phyloP scores from a whole-genome alignment of 805 yeast species.

The Pichia phayaonensis region DNA sequence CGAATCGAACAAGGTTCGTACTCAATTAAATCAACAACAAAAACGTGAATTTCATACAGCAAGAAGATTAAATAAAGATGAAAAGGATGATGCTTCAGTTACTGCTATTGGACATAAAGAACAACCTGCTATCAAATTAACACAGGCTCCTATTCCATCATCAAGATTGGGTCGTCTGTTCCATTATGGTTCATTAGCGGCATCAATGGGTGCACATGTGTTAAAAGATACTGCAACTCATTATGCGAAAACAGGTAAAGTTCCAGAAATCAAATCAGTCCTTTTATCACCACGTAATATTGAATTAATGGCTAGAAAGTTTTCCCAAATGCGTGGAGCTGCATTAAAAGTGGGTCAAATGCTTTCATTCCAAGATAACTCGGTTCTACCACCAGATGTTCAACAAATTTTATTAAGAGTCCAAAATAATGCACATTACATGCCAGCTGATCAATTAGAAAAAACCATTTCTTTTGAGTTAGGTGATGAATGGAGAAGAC shows the following conservation, averaged over 20 bases:
- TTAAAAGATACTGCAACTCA: slow-evolving; percentile 71
- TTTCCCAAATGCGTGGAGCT: slow-evolving; percentile 97
- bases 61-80: not conserved
- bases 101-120: slow-evolving; percentile 26
- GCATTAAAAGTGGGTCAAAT: slow-evolving; percentile 96
- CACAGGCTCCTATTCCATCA: slow-evolving; percentile 73
- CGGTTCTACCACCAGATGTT: slow-evolving; percentile 76
- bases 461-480: slow-evolving; percentile 63
- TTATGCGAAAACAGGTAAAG: slow-evolving; percentile 40
- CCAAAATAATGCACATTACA: slow-evolving; percentile 91
- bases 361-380: slow-evolving; percentile 88
- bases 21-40: slow-evolving; percentile 1
- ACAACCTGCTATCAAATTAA: slow-evolving; percentile 38
- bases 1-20: slow-evolving; percentile 16
- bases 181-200: slow-evolving; percentile 90
- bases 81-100: slow-evolving; percentile 1
- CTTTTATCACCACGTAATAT: slow-evolving; percentile 76
- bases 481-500: slow-evolving; percentile 70
- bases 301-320: slow-evolving; percentile 79
- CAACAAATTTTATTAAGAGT: slow-evolving; percentile 75
- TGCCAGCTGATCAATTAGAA: slow-evolving; percentile 90
- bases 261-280: slow-evolving; percentile 45
- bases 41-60: slow-evolving; percentile 10
- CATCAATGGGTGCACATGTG: slow-evolving; percentile 81
- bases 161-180: slow-evolving; percentile 81